phyloP scores from a whole-genome alignment of 2,329 filamentous ascomycete species.

The Penicillium psychrosexuale region DNA sequence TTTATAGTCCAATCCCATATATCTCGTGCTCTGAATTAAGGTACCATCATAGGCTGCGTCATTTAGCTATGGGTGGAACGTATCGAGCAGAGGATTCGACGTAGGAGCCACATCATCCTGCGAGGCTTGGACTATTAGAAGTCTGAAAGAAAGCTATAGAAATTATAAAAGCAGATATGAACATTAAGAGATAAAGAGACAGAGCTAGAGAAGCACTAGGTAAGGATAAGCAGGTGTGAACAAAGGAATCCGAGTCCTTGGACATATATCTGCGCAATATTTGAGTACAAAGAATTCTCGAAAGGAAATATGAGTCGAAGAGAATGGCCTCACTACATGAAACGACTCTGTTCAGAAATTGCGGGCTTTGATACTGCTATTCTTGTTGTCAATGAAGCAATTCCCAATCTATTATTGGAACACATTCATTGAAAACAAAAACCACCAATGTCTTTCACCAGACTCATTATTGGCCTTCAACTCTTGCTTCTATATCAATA shows the following conservation, averaged over 20 bases:
- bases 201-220: no score
- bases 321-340: not conserved
- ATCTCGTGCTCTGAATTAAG: not conserved
- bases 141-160: no score
- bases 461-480: not conserved
- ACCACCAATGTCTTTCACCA: not conserved
- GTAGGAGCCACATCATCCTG: no score
- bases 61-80: not conserved
- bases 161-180: no score
- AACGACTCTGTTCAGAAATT: not conserved
- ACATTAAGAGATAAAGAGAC: no score
- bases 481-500: not conserved
- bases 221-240: no score
- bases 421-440: not conserved
- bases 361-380: not conserved
- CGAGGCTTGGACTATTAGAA: no score
- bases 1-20: no score
- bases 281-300: not conserved
- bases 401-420: not conserved
- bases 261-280: not conserved
- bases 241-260: no score
- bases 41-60: not conserved
- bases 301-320: not conserved
- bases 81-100: no score
- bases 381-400: not conserved